A percentile compares a stretch with the other conserved stretches of the same genome.
Evolutionary conservation across 176 grass and related monocot species (phyloP).

Genomic region (Aegilops speltoides): DNA sequence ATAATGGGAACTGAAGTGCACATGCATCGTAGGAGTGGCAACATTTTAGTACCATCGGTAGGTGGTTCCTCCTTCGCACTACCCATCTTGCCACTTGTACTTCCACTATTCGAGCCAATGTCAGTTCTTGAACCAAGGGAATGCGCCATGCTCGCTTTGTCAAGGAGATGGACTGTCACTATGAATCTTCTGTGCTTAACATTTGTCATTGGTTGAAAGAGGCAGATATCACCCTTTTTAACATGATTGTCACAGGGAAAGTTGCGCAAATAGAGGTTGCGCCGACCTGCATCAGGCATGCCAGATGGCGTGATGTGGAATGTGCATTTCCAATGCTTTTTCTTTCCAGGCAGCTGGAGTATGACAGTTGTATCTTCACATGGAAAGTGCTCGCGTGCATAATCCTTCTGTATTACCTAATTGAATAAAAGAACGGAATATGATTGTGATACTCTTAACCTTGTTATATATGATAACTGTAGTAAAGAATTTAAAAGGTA

Average conservation of each 20-base stretch:
- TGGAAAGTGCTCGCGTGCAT: constrained; percentile 17
- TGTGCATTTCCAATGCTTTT: constrained; percentile 28
- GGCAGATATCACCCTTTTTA: constrained; percentile 36
- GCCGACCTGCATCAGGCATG: neutral
- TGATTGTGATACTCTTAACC: neutral
- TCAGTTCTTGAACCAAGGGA: neutral
- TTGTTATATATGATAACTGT: neutral
- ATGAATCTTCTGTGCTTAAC: neutral
- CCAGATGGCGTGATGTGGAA: neutral
- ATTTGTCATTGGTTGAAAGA: constrained; percentile 23
- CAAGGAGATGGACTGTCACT: constrained; percentile 32
- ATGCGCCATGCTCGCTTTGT: neutral
- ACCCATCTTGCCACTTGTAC: neutral
- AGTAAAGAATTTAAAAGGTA: neutral
- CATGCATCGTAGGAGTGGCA: too few relatives aligned
- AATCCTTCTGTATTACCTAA: constrained; percentile 33
- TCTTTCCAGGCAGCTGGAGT: constrained; percentile 25
- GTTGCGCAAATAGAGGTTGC: neutral
- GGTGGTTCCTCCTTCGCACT: neutral
- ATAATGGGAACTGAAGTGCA: too few relatives aligned
- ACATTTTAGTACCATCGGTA: too few relatives aligned
- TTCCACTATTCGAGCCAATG: neutral
- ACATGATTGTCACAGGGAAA: constrained; percentile 52
- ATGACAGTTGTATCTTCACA: neutral
- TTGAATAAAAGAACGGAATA: neutral